Evolutionary conservation across 306 rosid species (phyloP), one percentile per base, ranked within the genome.

Genomic region (Rosa multiflora): DNA sequence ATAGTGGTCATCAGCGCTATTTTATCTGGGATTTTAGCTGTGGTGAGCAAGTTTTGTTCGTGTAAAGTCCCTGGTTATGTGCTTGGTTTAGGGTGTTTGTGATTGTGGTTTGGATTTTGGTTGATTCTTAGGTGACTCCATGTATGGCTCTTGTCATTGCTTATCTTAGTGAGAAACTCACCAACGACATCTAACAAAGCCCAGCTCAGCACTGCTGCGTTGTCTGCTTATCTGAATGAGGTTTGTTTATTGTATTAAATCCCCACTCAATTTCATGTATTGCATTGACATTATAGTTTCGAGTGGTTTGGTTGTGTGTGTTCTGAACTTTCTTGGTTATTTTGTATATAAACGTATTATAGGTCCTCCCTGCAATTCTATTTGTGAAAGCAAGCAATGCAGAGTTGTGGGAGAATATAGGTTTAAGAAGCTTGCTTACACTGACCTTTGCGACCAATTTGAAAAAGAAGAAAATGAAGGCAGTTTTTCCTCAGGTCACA

Each of bases 191-290:
- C 98, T 61, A 92, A 81, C 61, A 76, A 85, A 81, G 88, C 26
- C 97, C 47, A 86, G 69, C 70, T 86, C 73, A 89, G 91, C 79
- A 59, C 87, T 84, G 97, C 97, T 75, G 86, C 88, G 83, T 89
- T 94, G 82, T 94, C 98, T 17, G 89, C 97, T 10, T 94, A 90
- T 80, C 85, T 92, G 55, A 92, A 94, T 43, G 98, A 94, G 98
- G 98, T 94, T 80, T 29, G 42, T 47, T 21, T 43, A 4, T 43
- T 11, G 26, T 64, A 40, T 53, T 58, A 10, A 32, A 8, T 39
- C 15, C 47, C 76, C 70, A 9, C 21, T 68, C 35, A 51, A 39
- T 47, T 73, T 13, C 1, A 52, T 69, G 12, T 42, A 59, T 75
- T 46, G 37, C 72, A 49, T 75, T 52, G 64, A 47, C 51, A 51